Percentiles rank a stretch among this genome's conserved stretches.
Conservation (phyloP, 495 filamentous ascomycete species). For the Podospora anserina region DNA sequence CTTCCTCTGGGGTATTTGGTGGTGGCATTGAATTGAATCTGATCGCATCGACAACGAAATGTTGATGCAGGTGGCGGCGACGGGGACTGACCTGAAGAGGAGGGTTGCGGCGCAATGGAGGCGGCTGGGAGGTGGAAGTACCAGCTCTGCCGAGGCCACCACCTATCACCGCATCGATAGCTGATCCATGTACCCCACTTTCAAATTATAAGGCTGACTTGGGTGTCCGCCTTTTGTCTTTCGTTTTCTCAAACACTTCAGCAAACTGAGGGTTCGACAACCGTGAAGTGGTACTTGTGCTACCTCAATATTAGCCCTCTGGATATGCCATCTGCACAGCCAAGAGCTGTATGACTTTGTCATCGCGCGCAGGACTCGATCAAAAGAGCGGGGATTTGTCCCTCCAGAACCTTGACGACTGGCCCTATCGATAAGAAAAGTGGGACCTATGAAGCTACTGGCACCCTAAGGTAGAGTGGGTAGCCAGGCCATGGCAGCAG, state of each 20-base stretch:
- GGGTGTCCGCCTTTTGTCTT: not conserved
- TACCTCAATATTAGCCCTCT: not conserved
- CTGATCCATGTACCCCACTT: not conserved
- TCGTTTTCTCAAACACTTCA: not conserved
- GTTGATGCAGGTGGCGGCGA: not conserved
- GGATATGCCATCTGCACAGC: not conserved
- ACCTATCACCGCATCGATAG: not conserved
- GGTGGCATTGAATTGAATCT: conserved; percentile 18
- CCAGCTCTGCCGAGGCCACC: not conserved
- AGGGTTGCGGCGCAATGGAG: not conserved
- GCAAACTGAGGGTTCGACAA: not conserved
- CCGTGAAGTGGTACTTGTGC: not conserved
- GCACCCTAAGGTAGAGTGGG: too few relatives aligned
- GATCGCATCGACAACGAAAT: not conserved
- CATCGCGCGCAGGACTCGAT: not conserved
- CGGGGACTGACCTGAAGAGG: not conserved
- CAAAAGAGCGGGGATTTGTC: not conserved
- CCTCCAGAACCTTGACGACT: conserved; percentile 6
- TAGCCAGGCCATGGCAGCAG: too few relatives aligned
- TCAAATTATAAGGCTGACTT: not conserved
- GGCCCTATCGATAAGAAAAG: not conserved
- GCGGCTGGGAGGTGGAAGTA: not conserved
- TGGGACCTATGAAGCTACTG: not conserved
- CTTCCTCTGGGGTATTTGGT: conserved; percentile 24
- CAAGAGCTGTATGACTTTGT: not conserved